Percentiles rank a stretch among this genome's conserved stretches.
These are phyloP conservation scores for Fraxinus xanthoxyloides DNA, from an alignment of 305 asterid genomes.

Conservation along the genomic window DNA sequence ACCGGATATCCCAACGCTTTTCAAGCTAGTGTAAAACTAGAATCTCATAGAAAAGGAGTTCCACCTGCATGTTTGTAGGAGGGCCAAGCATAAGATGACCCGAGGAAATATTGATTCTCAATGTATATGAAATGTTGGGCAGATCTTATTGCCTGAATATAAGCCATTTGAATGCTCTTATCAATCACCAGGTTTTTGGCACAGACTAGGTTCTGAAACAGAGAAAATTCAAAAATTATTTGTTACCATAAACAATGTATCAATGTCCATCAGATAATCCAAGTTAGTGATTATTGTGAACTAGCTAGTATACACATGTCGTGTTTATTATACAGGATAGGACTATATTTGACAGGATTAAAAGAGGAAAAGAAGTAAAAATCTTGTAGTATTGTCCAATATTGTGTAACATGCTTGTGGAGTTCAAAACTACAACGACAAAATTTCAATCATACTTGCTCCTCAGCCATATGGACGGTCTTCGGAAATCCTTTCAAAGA, in stretches of 20 bases:
- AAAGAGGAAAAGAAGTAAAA: not conserved
- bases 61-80: slow-evolving; percentile 71
- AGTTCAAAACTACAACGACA: not conserved
- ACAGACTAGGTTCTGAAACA: slow-evolving; percentile 73
- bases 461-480: slow-evolving; percentile 45
- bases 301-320: not conserved
- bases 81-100: slow-evolving; percentile 96
- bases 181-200: slow-evolving; percentile 86
- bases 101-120: slow-evolving; percentile 92
- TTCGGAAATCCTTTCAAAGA: slow-evolving; percentile 90
- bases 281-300: slow-evolving; percentile 5
- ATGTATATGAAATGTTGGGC: slow-evolving; percentile 91
- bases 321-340: not conserved
- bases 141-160: slow-evolving; percentile 85
- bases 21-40: not conserved
- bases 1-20: not conserved
- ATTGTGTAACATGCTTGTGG: not conserved
- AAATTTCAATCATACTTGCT: slow-evolving; percentile 46
- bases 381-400: not conserved
- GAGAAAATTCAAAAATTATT: slow-evolving; percentile 1
- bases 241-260: not conserved
- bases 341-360: not conserved
- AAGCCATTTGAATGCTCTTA: slow-evolving; percentile 84
- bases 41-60: not conserved
- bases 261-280: not conserved